Base-by-base conservation (phyloP, 2,329 filamentous ascomycete species). In the Epichloe sp. region DNA sequence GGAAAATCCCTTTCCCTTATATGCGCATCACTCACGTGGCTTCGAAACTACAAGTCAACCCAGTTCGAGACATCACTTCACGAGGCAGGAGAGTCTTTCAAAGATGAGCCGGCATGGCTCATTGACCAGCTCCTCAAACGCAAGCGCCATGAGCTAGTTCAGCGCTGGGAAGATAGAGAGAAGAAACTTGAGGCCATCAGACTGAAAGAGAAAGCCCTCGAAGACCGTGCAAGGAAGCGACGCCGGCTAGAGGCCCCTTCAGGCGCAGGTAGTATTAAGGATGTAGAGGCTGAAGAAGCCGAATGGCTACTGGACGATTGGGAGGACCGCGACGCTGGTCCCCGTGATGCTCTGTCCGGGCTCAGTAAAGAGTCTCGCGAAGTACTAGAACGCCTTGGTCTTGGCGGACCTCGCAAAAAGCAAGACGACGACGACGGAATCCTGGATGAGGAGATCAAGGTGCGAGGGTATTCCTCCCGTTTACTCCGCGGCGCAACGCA, bases 1-100 rank as follows among this genome's bases (percentile, higher is more conserved):
- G 90, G 90, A 44, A 96, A 96, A 76, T 95, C 90, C 1, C 69
- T 96, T 44, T 95, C 90, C 57, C 74, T 96, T 31, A 93, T 96
- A 55, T 96, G 90, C 63, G 86, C 85, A 41, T 83, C 89, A 5
- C 67, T 96, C 60, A 95, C 89, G 3, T 96, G 90, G 90, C 74
- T 96, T n/a, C 83, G 90, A 46, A 79, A 87, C 52, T 79, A 90
- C 68, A 91, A 94, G 64, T 81, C 67, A 64, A 72, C 60, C 58
- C 65, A 54, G 67, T 84, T 72, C 66, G 85, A 72, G 65, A 75
- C 62, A 56, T 76, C 60, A 44, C 76, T 73, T 52, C 73, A 64
- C 52, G 67, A 61, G 52, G 75, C 65, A 46, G 72, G 65, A 2
- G 62, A 68, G 1, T 60, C 67, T 2, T 72, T 72, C 56, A 68